A percentile compares a stretch with the other conserved stretches of the same genome.
phyloP scores from a whole-genome alignment of 2,329 filamentous ascomycete genomes.

The Blastomyces parvus region DNA sequence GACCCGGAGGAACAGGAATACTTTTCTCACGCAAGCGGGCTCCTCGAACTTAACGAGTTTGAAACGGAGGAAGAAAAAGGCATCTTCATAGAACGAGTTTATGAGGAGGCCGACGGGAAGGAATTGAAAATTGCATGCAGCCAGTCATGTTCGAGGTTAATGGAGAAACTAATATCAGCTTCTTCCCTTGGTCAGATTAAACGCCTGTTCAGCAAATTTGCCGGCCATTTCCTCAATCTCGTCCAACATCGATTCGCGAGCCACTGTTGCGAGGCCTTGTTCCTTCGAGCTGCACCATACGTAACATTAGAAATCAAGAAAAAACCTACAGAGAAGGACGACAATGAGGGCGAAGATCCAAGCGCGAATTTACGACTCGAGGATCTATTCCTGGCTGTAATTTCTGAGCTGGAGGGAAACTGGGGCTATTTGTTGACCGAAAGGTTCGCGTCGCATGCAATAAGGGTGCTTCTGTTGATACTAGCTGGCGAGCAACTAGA shows the following conservation, averaged over 20 bases:
- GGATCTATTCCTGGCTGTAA: slow-evolving; percentile 68
- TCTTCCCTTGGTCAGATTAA: slow-evolving; percentile 75
- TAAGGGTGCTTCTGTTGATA: slow-evolving; percentile 76
- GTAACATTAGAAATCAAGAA: slow-evolving; percentile 62
- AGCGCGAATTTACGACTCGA: slow-evolving; percentile 58
- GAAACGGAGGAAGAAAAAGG: slow-evolving; percentile 61
- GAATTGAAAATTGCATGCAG: slow-evolving; percentile 94
- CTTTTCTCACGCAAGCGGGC: slow-evolving; percentile 79
- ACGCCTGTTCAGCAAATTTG: slow-evolving; percentile 74
- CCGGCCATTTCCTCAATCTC: slow-evolving; percentile 75
- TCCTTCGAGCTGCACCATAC: slow-evolving; percentile 68
- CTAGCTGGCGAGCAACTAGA: slow-evolving; percentile 74
- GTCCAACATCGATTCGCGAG: slow-evolving; percentile 94
- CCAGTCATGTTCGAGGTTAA: slow-evolving; percentile 84
- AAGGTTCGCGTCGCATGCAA: slow-evolving; percentile 77
- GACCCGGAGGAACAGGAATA: slow-evolving; percentile 92
- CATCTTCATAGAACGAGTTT: slow-evolving; percentile 70
- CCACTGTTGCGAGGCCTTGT: slow-evolving; percentile 92
- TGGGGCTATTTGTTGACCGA: slow-evolving; percentile 79
- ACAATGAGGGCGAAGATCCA: slow-evolving; percentile 38
- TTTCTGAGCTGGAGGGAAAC: slow-evolving; percentile 81
- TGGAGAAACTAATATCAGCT: slow-evolving; percentile 82
- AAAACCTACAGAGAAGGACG: slow-evolving; percentile 29
- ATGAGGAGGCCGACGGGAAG: slow-evolving; percentile 77
- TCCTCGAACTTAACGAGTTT: slow-evolving; percentile 86